Base-by-base conservation (phyloP, 305 asterid genomes). In the Fraxinus sp. region DNA sequence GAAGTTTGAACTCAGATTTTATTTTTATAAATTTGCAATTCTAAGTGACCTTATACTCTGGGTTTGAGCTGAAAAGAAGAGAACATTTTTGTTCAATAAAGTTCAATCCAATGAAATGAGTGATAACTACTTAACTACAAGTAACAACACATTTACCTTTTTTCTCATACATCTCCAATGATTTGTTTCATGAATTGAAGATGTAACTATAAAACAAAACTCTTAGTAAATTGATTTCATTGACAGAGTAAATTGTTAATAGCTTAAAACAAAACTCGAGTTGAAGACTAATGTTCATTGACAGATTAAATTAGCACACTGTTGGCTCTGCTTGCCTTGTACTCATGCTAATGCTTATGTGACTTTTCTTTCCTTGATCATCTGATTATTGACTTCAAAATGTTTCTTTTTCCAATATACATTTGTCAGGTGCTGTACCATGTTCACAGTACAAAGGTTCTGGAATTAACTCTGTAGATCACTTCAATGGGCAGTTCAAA, bases 401-500 rank as follows among this genome's bases (percentile, higher is more conserved):
- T 39, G 2, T 7, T 72, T 84, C 76, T 0, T 2, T 82, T 84
- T 74, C 22, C 83, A 28, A 78, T 82, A 14, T 78, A 3, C 36
- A 75, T 13, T 64, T 80, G 10, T 78, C 83, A 91, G 94, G 94
- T 78, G 81, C 80, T n/a, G 82, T 86, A 70, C 4, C 52, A 39
- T 96, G 99, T 81, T 57, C 88, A 49, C 98, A 96, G 35, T 96
- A 97, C 89, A 36, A 84, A 81, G 99, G 99, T 28, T 36, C 59
- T 4, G 97, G 97, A 79, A 83, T 93, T 30, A 96, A 96, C 86
- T 84, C 87, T 46, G 91, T 83, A 3, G 99, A 96, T 86, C 94
- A 90, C 90, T 96, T 94, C 70, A 80, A 93, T 22, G 99, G 98
- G 6, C 94, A 81, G 93, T 93, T 85, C 88, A 96, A 96, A 88